Conservation (phyloP, 2,329 filamentous ascomycete genomes). For the Fusarium sp. region DNA sequence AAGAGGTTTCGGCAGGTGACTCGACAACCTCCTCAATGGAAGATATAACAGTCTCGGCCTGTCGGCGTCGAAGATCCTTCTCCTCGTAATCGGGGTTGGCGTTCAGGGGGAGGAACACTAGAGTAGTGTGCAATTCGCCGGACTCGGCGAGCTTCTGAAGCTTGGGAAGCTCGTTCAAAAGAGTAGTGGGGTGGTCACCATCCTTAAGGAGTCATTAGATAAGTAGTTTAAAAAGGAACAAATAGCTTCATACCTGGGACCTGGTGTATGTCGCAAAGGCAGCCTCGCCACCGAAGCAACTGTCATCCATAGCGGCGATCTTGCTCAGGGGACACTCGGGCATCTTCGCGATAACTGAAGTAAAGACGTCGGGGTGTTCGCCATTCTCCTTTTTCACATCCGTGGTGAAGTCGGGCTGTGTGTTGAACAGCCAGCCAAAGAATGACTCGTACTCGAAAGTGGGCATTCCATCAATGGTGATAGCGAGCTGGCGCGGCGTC, state of each 20-base stretch:
- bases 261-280: slow-evolving; percentile 61
- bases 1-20: slow-evolving; percentile 45
- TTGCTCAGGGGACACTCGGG: slow-evolving; percentile 57
- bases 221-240: background rate
- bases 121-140: slow-evolving; percentile 68
- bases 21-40: slow-evolving; percentile 50
- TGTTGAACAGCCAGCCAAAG: slow-evolving; percentile 56
- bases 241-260: slow-evolving; percentile 55
- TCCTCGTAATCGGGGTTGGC: slow-evolving; percentile 54
- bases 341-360: slow-evolving; percentile 54
- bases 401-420: slow-evolving; percentile 63
- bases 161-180: slow-evolving; percentile 61
- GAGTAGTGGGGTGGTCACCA: slow-evolving; percentile 57
- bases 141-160: slow-evolving; percentile 61
- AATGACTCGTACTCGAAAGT: slow-evolving; percentile 59
- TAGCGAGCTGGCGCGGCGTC: slow-evolving; percentile 67
- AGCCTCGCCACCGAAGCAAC: slow-evolving; percentile 61
- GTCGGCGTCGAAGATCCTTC: slow-evolving; percentile 62
- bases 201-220: slow-evolving; percentile 54
- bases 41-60: slow-evolving; percentile 63
- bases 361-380: slow-evolving; percentile 58
- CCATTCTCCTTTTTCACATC: slow-evolving; percentile 61
- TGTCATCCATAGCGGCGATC: slow-evolving; percentile 58
- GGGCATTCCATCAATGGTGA: slow-evolving; percentile 70
- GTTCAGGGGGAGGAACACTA: slow-evolving; percentile 67